Evolutionary conservation across 1,139 yeast species (phyloP).

Genomic region (Yamadazyma atmosphaerica): DNA sequence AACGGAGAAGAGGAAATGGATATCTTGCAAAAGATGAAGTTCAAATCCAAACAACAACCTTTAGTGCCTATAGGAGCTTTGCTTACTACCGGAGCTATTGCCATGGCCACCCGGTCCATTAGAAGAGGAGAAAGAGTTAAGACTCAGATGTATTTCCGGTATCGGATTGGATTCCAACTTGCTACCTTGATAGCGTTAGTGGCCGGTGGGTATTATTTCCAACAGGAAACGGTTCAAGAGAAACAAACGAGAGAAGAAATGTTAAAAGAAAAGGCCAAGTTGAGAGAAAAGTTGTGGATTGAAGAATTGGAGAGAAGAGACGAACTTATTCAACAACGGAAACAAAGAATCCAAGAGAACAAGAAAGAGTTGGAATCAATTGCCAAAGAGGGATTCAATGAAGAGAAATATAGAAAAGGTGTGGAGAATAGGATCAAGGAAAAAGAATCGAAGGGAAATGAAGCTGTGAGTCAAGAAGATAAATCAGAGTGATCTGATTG

Average conservation of each 20-base stretch:
- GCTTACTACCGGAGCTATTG: slow-evolving; percentile 78
- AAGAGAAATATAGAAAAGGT: slow-evolving; percentile 17
- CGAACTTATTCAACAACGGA: slow-evolving; percentile 64
- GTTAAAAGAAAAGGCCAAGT: slow-evolving; percentile 72
- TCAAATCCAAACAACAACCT: slow-evolving; percentile 67
- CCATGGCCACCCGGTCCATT: slow-evolving; percentile 74
- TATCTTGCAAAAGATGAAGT: slow-evolving; percentile 29
- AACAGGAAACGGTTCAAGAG: slow-evolving; percentile 38
- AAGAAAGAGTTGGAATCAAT: slow-evolving; percentile 37
- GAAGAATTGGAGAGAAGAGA: slow-evolving; percentile 88
- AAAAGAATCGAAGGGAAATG: slow-evolving; percentile 5
- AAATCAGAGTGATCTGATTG: not conserved
- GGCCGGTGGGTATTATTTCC: slow-evolving; percentile 71
- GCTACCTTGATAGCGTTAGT: slow-evolving; percentile 80
- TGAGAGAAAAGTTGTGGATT: slow-evolving; percentile 85
- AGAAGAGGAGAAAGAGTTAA: slow-evolving; percentile 68
- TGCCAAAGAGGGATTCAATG: slow-evolving; percentile 43
- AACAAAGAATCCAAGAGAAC: slow-evolving; percentile 43
- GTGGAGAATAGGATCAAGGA: slow-evolving; percentile 5
- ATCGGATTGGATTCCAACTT: slow-evolving; percentile 86
- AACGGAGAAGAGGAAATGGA: slow-evolving; percentile 24
- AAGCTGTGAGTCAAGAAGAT: not conserved
- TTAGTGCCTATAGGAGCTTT: slow-evolving; percentile 78
- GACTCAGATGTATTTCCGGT: slow-evolving; percentile 85
- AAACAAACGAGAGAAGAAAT: slow-evolving; percentile 59